A percentile compares a stretch with the other conserved stretches of the same genome.
Evolutionary conservation across 1,284 basidiomycete species (phyloP).

Genomic region (Ustilago nuda): DNA sequence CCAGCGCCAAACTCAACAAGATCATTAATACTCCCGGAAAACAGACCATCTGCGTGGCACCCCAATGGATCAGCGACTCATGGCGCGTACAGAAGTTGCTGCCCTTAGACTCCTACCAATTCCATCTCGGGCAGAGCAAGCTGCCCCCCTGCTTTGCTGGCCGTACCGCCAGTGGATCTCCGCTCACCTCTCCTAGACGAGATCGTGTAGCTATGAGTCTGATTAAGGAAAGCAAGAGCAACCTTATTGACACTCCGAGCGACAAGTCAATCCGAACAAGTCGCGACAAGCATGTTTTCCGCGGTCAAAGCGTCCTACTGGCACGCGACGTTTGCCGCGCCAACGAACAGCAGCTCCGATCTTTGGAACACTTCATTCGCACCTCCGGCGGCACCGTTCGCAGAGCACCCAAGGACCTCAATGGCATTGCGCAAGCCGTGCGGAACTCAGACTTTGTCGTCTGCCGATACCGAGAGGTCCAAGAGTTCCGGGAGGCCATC

Average conservation of each 20-base stretch:
- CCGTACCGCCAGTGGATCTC: slow-evolving; percentile 32
- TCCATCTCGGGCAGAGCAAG: slow-evolving; percentile 73
- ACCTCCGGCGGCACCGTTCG: slow-evolving; percentile 37
- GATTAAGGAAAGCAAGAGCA: slow-evolving; percentile 6
- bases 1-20: slow-evolving; percentile 30
- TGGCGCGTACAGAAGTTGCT: slow-evolving; percentile 75
- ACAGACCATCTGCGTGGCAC: slow-evolving; percentile 77
- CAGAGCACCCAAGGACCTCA: slow-evolving; percentile 40
- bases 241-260: background rate
- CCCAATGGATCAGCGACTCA: slow-evolving; percentile 86
- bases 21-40: slow-evolving; percentile 73
- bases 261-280: slow-evolving; percentile 8
- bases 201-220: slow-evolving; percentile 37
- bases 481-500: slow-evolving; percentile 79
- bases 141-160: slow-evolving; percentile 48
- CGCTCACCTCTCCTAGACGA: slow-evolving; percentile 36
- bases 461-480: slow-evolving; percentile 77
- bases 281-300: slow-evolving; percentile 27
- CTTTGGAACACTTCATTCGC: slow-evolving; percentile 67
- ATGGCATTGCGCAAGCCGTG: slow-evolving; percentile 53
- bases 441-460: slow-evolving; percentile 76
- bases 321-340: slow-evolving; percentile 52
- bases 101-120: slow-evolving; percentile 77
- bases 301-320: slow-evolving; percentile 44
- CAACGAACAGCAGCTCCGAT: slow-evolving; percentile 66